Evolutionary conservation across 1,284 basidiomycete genomes (phyloP).

Genomic region (Cutaneotrichosporon arboriforme): DNA sequence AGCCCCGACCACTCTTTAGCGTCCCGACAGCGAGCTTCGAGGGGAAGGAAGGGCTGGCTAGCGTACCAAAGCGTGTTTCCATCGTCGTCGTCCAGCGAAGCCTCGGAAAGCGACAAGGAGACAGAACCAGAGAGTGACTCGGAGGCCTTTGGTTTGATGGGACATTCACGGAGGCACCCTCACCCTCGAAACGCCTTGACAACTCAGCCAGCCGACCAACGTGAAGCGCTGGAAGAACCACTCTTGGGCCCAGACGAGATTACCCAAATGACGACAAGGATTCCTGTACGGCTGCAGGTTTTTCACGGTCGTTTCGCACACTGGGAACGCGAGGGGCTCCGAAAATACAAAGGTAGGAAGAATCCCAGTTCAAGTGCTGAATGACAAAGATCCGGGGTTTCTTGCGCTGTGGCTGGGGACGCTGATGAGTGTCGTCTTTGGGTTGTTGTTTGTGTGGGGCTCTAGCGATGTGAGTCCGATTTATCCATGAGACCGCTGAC

Average conservation of each 20-base stretch:
- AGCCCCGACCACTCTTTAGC: background rate
- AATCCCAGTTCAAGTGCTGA: too few species aligned
- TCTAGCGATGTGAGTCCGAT: conserved; percentile 37
- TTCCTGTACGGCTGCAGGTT: conserved; percentile 42
- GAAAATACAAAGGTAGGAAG: conserved; percentile 47
- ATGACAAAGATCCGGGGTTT: conserved; percentile 45
- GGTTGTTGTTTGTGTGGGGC: conserved; percentile 46
- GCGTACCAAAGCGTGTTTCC: conserved; percentile 49
- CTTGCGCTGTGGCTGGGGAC: conserved; percentile 43
- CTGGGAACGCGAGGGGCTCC: conserved; percentile 42
- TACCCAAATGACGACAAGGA: conserved; percentile 16
- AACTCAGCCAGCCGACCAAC: background rate
- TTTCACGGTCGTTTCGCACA: conserved; percentile 46
- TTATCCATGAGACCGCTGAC: background rate
- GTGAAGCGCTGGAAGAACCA: conserved; percentile 28
- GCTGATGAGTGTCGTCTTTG: conserved; percentile 37
- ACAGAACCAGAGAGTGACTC: conserved; percentile 32
- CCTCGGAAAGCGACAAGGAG: conserved; percentile 35
- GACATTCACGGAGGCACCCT: conserved; percentile 18
- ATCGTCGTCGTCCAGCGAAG: conserved; percentile 33
- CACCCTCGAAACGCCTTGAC: background rate
- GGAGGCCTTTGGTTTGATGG: conserved; percentile 27
- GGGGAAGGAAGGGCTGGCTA: conserved; percentile 43
- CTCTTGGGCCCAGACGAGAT: conserved; percentile 34
- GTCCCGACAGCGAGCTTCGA: conserved; percentile 2